phyloP scores from a whole-genome alignment of 139 green algal genomes.

The Eudorina sp. region DNA sequence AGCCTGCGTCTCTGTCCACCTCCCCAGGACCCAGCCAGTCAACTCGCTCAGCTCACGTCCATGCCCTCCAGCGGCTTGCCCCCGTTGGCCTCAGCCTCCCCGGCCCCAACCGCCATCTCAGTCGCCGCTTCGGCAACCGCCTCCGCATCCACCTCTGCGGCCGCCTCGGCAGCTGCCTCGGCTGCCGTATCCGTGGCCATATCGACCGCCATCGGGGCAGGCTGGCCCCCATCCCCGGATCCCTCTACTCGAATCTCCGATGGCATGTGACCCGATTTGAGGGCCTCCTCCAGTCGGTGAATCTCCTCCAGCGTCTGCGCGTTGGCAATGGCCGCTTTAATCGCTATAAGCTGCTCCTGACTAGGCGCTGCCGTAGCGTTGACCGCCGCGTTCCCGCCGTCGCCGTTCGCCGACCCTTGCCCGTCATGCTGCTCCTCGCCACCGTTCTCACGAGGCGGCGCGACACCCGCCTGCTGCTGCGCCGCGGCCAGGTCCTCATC shows the following conservation, averaged over 20 bases:
- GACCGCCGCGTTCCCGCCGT: conserved; percentile 6
- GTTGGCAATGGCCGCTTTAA: conserved; percentile 93
- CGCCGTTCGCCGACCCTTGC: conserved; percentile 44
- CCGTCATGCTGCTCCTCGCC: conserved; percentile 21
- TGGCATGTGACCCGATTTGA: conserved; percentile 85
- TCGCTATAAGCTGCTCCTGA: conserved; percentile 85
- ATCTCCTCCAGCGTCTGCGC: conserved; percentile 95
- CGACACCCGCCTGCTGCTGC: conserved; percentile 45
- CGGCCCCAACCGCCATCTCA: not conserved
- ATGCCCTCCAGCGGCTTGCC: conserved; percentile 30
- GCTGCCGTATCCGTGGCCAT: not conserved
- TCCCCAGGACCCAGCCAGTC: too few species aligned
- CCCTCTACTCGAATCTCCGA: conserved; percentile 48
- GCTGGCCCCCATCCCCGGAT: too few species aligned
- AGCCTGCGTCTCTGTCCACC: too few species aligned
- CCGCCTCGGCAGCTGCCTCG: not conserved
- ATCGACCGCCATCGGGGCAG: too few species aligned
- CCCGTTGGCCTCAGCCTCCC: conserved; percentile 16
- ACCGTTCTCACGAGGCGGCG: not conserved
- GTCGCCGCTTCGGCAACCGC: too few species aligned
- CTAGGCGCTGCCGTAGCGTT: conserved; percentile 66
- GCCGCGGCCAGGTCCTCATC: conserved; percentile 76
- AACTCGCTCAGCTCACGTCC: conserved; percentile 46
- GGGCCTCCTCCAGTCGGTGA: conserved; percentile 83
- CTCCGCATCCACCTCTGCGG: not conserved